A percentile compares a stretch with the other conserved stretches of the same genome.
Conservation (phyloP, 345 rosid species). For the Gynandropsis gynandra region DNA sequence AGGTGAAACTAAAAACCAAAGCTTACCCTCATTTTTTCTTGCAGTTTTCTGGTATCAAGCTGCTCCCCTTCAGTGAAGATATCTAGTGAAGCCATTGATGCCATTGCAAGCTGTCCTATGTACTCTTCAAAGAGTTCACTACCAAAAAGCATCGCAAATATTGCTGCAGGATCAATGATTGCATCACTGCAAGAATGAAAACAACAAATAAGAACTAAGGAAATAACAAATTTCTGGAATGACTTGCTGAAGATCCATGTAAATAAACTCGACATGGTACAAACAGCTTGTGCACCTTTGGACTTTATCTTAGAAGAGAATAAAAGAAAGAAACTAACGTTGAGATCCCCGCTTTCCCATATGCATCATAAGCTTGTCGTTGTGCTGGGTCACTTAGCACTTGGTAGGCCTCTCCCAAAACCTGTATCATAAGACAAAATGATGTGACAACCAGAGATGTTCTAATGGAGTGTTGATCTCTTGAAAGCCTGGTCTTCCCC, state of each 20-base stretch:
- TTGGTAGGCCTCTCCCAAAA: slow-evolving; percentile 96
- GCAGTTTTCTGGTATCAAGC: slow-evolving; percentile 48
- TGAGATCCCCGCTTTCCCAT: slow-evolving; percentile 93
- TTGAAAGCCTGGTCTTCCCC: no score
- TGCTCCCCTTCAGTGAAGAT: slow-evolving; percentile 35
- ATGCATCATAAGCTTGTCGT: slow-evolving; percentile 84
- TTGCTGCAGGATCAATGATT: slow-evolving; percentile 81
- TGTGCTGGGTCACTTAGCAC: slow-evolving; percentile 86
- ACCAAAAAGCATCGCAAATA: slow-evolving; percentile 90
- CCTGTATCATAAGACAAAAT: slow-evolving; percentile 37
- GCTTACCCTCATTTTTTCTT: slow-evolving; percentile 69
- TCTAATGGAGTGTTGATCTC: no score
- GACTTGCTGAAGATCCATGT: slow-evolving; percentile 1
- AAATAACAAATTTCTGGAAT: slow-evolving; percentile 11
- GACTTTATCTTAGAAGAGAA: slow-evolving; percentile 14
- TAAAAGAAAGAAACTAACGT: slow-evolving; percentile 50
- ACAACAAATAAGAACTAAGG: slow-evolving; percentile 13
- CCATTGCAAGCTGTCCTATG: slow-evolving; percentile 81
- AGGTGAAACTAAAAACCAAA: neutral
- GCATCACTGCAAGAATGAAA: slow-evolving; percentile 48
- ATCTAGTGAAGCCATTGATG: slow-evolving; percentile 79
- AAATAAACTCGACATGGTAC: neutral
- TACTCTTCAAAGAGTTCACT: slow-evolving; percentile 93
- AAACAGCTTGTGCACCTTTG: slow-evolving; percentile 15
- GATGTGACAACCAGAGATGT: no score